Base-by-base conservation (phyloP, 2,329 filamentous ascomycete genomes). In the Zymoseptoria crescenta region DNA sequence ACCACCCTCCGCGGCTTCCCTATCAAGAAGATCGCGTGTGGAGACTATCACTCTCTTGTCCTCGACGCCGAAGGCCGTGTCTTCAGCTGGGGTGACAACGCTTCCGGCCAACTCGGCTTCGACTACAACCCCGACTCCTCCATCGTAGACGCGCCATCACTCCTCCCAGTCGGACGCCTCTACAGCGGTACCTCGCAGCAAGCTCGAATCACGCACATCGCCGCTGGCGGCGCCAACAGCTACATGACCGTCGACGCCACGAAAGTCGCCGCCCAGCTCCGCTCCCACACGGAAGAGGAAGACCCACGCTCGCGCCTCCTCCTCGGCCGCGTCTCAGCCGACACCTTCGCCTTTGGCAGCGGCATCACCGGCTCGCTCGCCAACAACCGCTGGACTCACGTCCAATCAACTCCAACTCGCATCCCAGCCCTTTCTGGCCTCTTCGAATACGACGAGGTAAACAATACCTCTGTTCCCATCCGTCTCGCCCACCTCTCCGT, bases 71-170 rank as follows among this genome's bases (percentile, higher is more conserved):
- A 87, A 56, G 93, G 93, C 16, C 83, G 85, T 16, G 81, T 94
- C 16, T 96, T 94, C 73, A 81, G 86, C 6, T 97, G 96, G 75
- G 94, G 94, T 45, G 92, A 97, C 73, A 97, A 97, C 75, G 86
- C 86, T 0, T 83, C 84, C 50, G 94, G 94, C n/a, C 94, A 97
- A 74, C 81, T 97, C 3, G 93, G 93, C n/a, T 85, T 93, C 67
- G 84, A 90, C 55, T 83, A 82, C 56, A 84, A 85, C 54, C 72
- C 81, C 0, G 82, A 87, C 28, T 77, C 83, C 16, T 79, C 83
- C 7, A 82, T 77, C 59, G 78, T 88, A 24, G 88, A 93, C 64
- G 80, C 81, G 0, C 91, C 94, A 0, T 83, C 85, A 3, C 80
- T 86, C 5, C 72, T 97, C 1, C 83, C 89, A 0, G 81, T 89